Conservation (phyloP, 768 basidiomycete species). For the Termitomyces sp. region DNA sequence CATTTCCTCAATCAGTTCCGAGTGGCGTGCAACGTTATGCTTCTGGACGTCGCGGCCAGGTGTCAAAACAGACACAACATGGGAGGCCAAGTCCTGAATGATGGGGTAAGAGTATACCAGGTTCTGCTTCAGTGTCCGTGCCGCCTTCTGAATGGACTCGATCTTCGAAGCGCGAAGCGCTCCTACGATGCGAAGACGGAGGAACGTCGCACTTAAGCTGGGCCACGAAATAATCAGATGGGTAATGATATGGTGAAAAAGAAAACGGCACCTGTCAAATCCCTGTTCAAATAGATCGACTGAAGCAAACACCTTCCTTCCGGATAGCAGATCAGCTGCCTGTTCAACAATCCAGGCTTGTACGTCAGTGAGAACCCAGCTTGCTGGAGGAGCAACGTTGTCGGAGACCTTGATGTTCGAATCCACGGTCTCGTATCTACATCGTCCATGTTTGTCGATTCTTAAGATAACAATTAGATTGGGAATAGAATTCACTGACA, state of each 20-base stretch:
- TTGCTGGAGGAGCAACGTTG: neutral
- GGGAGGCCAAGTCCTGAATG: neutral
- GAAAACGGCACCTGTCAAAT: neutral
- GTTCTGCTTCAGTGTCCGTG: neutral
- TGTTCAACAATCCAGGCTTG: neutral
- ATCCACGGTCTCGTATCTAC: neutral
- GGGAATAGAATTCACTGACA: neutral
- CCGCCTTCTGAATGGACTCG: neutral
- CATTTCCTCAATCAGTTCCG: constrained; percentile 29
- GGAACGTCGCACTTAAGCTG: neutral
- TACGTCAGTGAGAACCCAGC: neutral
- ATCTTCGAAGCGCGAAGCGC: neutral
- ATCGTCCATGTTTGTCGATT: too few relatives aligned
- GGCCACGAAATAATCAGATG: neutral
- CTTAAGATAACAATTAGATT: too few relatives aligned
- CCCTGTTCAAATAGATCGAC: neutral
- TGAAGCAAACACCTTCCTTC: neutral
- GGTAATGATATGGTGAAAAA: neutral
- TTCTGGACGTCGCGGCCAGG: neutral
- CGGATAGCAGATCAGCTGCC: neutral
- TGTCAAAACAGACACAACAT: neutral
- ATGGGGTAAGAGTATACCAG: neutral
- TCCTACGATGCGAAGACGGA: neutral
- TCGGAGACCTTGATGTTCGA: neutral
- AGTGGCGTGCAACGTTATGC: too few relatives aligned